Conservation (phyloP, 441 rosid species). For the Mallotus repandus region DNA sequence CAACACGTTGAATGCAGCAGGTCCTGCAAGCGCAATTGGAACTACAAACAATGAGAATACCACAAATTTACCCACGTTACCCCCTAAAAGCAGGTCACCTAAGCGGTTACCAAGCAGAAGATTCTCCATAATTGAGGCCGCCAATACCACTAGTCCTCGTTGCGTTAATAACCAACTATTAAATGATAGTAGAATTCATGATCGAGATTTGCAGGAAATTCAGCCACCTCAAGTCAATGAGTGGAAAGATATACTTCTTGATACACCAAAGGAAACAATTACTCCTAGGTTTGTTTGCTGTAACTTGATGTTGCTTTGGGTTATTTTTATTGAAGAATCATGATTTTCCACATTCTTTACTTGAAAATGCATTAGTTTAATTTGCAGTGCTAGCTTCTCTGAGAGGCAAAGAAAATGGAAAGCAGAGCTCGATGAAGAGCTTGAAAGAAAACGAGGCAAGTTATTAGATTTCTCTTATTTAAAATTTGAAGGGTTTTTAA, state of each 20-base stretch:
- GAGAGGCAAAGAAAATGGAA: conserved; percentile 89
- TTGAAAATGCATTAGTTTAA: conserved; percentile 21
- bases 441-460: conserved; percentile 81
- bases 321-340: background rate
- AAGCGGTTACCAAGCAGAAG: conserved; percentile 78
- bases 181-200: conserved; percentile 35
- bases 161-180: conserved; percentile 34
- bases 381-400: conserved; percentile 50
- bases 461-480: background rate
- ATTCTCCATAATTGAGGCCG: conserved; percentile 54
- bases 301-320: conserved; percentile 12
- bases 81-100: conserved; percentile 81
- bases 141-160: conserved; percentile 36
- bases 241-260: conserved; percentile 36
- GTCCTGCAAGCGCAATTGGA: conserved; percentile 46
- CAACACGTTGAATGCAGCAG: conserved; percentile 55
- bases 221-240: conserved; percentile 53
- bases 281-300: conserved; percentile 53
- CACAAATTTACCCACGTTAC: conserved; percentile 47
- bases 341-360: background rate
- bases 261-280: conserved; percentile 38
- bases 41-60: conserved; percentile 37
- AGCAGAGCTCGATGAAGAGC: conserved; percentile 92
- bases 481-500: too few relatives aligned
- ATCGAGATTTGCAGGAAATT: conserved; percentile 54